phyloP scores from a whole-genome alignment of 2,329 filamentous ascomycete genomes.

The Pseudogymnoascus sp. region DNA sequence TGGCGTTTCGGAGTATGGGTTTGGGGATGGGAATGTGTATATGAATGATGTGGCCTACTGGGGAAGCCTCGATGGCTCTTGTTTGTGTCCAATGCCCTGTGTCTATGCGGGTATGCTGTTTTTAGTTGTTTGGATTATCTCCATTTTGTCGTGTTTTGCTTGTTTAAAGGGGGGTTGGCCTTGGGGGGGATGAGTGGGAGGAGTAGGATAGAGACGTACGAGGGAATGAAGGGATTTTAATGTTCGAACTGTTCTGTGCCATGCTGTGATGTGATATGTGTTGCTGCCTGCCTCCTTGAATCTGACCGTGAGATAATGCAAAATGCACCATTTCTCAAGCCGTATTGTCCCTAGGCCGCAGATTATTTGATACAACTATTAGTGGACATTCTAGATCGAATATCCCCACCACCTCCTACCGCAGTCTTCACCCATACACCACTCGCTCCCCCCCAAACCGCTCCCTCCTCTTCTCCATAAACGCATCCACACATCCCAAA shows the following conservation, averaged over 20 bases:
- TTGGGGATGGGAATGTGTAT: background rate
- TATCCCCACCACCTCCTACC: background rate
- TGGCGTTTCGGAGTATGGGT: background rate
- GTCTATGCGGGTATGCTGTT: background rate
- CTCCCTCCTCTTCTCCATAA: background rate
- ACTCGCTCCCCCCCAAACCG: background rate
- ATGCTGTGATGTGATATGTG: background rate
- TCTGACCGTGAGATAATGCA: background rate
- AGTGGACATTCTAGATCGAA: background rate
- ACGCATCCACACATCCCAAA: background rate
- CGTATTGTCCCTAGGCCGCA: background rate
- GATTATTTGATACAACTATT: background rate
- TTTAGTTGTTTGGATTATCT: background rate
- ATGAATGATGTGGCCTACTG: constrained; percentile 3
- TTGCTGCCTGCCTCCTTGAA: background rate
- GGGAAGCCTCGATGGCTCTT: constrained; percentile 1
- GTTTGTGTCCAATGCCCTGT: background rate
- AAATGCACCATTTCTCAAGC: too few species aligned
- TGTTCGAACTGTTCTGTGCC: background rate
- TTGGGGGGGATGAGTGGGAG: background rate
- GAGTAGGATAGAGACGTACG: background rate
- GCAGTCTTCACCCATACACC: background rate
- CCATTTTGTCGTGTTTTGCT: background rate
- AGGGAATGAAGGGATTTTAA: background rate
- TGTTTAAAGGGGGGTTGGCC: background rate